Base-by-base conservation (phyloP, 164 flowering plant species). In the Nelumbo lutea region DNA sequence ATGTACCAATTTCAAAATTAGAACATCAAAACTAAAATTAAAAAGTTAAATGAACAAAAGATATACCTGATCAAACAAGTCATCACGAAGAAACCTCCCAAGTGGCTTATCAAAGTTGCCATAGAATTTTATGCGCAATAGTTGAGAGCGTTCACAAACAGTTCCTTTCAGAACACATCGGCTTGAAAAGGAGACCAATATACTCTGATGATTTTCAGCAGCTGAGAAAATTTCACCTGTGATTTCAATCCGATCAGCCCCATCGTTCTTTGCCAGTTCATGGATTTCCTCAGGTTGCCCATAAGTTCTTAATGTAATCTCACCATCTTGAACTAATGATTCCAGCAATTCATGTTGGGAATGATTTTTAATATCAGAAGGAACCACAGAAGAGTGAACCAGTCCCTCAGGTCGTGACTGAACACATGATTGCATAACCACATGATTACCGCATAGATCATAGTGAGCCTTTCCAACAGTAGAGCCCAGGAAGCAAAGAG, bases 111-210 rank as follows among this genome's bases (percentile, higher is more conserved):
- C 96, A 69, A 83, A 88, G 74, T 74, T 82, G 0, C 96, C 91
- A 76, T 90, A 90, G 75, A 86, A 90, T 76, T 90, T 90, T 61
- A 90, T 90, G 50, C 93, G 84, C 58, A 87, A 87, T 53, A 90
- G 88, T 71, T 85, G 93, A 15, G 90, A 81, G 74, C 88, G 79
- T 68, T 90, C 91, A 80, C 96, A 90, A 6, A 88, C 87, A 63
- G 93, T 90, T 10, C 90, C 93, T 72, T 87, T 90, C 90, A 85
- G 85, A 67, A 88, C 84, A 66, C 90, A 86, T 50, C 92, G 81
- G n/a, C 89, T 82, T 61, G 92, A 89, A 55, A 86, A 76, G 42
- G 91, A 86, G 43, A 89, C 95, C 79, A 89, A 78, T 64, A 89
- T 89, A 79, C 95, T 89, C 71, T 87, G 95, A 68, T 86, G 84